Evolutionary conservation across 345 rosid genomes (phyloP).

Genomic region (Excoecaria agallocha): DNA sequence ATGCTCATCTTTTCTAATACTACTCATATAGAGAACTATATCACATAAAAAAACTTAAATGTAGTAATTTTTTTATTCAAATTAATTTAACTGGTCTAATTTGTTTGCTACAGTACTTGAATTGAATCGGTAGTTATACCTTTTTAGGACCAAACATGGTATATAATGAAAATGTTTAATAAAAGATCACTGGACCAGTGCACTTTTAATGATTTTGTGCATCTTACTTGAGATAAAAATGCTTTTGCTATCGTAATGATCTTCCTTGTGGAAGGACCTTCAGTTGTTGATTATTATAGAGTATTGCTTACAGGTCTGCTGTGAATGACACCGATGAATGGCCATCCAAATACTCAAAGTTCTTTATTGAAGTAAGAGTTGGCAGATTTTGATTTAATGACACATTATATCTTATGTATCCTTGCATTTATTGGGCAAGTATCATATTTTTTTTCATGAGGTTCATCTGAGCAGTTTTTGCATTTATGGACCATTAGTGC

Average conservation of each 20-base stretch:
- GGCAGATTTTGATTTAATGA: background rate
- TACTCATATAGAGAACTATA: background rate
- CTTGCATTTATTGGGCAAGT: background rate
- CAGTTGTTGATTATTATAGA: slow-evolving; percentile 1
- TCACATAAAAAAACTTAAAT: too few relatives aligned
- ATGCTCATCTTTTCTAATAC: background rate
- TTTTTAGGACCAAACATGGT: background rate
- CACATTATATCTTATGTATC: background rate
- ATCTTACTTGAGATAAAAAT: background rate
- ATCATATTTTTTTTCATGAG: background rate
- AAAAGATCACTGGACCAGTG: background rate
- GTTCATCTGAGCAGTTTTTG: background rate
- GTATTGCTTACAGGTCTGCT: slow-evolving; percentile 57
- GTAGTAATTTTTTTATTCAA: background rate
- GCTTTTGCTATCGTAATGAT: background rate
- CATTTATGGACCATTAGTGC: background rate
- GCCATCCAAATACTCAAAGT: slow-evolving; percentile 96
- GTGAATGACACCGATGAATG: slow-evolving; percentile 90
- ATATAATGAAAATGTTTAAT: background rate
- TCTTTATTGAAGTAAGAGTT: slow-evolving; percentile 67
- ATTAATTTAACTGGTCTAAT: background rate
- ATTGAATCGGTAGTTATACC: background rate
- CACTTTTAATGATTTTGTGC: background rate
- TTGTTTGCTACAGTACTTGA: background rate
- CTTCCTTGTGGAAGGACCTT: background rate